phyloP scores from a whole-genome alignment of 2,329 filamentous ascomycete genomes.

The Phaeoacremonium minimum region DNA sequence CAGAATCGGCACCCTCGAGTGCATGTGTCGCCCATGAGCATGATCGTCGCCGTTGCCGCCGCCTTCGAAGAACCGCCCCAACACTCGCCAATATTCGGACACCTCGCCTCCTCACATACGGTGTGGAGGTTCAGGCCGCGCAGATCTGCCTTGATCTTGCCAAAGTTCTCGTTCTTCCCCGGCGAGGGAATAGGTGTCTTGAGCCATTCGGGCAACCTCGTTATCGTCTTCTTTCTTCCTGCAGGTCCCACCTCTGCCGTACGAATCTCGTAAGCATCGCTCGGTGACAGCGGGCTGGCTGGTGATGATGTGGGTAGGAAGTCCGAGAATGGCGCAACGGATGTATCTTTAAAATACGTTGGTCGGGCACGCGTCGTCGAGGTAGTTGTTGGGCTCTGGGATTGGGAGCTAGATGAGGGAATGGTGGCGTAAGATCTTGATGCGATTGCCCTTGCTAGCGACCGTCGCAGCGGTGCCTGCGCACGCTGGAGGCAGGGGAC shows the following conservation, averaged over 20 bases:
- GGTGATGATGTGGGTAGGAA: constrained; percentile 44
- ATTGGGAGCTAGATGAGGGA: constrained; percentile 24
- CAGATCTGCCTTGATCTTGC: constrained; percentile 91
- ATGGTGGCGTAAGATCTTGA: constrained; percentile 41
- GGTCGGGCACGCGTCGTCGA: constrained; percentile 25
- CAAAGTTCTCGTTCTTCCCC: constrained; percentile 74
- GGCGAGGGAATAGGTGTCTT: constrained; percentile 82
- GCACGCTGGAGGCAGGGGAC: constrained; percentile 35
- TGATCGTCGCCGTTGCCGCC: constrained; percentile 93
- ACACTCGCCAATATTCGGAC: constrained; percentile 96
- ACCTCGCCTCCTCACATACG: constrained; percentile 95
- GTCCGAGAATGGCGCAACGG: constrained; percentile 53
- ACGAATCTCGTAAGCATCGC: constrained; percentile 55
- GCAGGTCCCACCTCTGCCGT: constrained; percentile 62
- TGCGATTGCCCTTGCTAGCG: constrained; percentile 23
- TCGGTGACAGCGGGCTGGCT: constrained; percentile 36
- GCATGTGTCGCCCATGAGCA: constrained; percentile 99
- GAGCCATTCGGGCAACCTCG: constrained; percentile 84
- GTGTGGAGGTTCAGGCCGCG: constrained; percentile 88
- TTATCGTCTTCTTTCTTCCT: constrained; percentile 60
- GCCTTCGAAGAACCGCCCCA: constrained; percentile 90
- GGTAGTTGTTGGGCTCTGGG: constrained; percentile 8
- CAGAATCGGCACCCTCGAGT: constrained; percentile 96
- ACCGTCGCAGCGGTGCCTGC: constrained; percentile 36
- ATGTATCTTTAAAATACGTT: constrained; percentile 57